Evolutionary conservation across 768 basidiomycete genomes (phyloP).

Genomic region (Lyophyllum decastes): DNA sequence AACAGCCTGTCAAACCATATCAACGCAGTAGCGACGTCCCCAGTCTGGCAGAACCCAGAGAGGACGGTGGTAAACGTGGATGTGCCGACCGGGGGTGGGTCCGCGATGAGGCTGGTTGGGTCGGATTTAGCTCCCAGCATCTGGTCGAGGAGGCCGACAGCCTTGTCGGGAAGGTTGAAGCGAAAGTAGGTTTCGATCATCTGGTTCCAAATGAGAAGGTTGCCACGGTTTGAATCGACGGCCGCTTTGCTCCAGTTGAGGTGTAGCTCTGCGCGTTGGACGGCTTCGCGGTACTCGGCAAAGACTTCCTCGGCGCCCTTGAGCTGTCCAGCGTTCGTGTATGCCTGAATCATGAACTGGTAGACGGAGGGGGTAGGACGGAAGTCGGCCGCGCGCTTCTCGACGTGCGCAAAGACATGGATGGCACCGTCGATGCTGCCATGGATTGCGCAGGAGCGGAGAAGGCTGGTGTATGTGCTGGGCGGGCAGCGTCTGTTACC

Average conservation of each 20-base stretch:
- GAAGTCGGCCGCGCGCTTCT: conserved; percentile 37
- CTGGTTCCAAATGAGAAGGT: conserved; percentile 64
- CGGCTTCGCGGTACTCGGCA: conserved; percentile 51
- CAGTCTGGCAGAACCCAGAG: conserved; percentile 59
- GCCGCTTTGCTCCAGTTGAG: conserved; percentile 22
- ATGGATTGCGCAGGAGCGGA: conserved; percentile 63
- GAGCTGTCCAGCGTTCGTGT: conserved; percentile 52
- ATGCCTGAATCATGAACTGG: conserved; percentile 58
- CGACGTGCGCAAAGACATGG: conserved; percentile 64
- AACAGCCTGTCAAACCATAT: conserved; percentile 74
- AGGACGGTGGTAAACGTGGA: conserved; percentile 69
- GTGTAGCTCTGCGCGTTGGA: conserved; percentile 36
- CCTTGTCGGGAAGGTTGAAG: conserved; percentile 60
- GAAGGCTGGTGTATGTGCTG: conserved; percentile 50
- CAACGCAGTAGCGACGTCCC: conserved; percentile 64
- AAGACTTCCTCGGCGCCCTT: conserved; percentile 60
- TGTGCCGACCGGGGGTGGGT: conserved; percentile 57
- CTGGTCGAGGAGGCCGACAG: conserved; percentile 62
- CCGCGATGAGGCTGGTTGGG: conserved; percentile 32
- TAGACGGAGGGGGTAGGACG: conserved; percentile 42
- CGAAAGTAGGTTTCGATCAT: conserved; percentile 80
- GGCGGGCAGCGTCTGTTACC: conserved; percentile 32
- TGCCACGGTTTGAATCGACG: conserved; percentile 22
- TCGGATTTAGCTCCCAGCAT: conserved; percentile 61
- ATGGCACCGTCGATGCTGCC: conserved; percentile 61